These are phyloP conservation scores for Clausena lansium DNA, from an alignment of 345 rosid species.

Conservation along the genomic window DNA sequence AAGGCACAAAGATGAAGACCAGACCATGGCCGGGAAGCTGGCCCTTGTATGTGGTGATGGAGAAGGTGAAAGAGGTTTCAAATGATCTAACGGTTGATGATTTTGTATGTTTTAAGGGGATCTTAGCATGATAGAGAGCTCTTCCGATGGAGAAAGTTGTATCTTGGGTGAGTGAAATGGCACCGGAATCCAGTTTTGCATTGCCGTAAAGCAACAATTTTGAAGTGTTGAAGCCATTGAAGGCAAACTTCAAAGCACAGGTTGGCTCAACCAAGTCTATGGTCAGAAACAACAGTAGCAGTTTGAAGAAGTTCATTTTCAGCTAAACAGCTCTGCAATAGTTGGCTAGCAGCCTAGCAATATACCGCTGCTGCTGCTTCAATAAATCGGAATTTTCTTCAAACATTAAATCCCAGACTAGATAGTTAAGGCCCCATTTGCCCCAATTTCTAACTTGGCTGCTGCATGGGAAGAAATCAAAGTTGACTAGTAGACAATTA, in stretches of 20 bases:
- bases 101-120: conserved; percentile 15
- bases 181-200: conserved; percentile 22
- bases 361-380: background rate
- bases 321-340: background rate
- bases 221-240: conserved; percentile 19
- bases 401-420: background rate
- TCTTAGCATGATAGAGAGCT: conserved; percentile 18
- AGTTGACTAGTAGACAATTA: background rate
- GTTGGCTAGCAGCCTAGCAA: background rate
- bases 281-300: conserved; percentile 12
- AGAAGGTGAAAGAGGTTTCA: conserved; percentile 36
- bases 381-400: background rate
- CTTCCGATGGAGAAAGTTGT: conserved; percentile 27
- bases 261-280: background rate
- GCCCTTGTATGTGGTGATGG: conserved; percentile 25
- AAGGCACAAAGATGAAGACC: conserved; percentile 25
- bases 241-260: conserved; percentile 21
- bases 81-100: conserved; percentile 21
- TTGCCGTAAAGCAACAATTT: conserved; percentile 9
- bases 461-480: background rate
- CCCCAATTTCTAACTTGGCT: background rate
- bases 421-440: background rate
- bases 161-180: conserved; percentile 6
- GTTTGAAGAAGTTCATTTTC: conserved; percentile 19
- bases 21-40: conserved; percentile 26